Percentiles rank a stretch among this genome's conserved stretches.
Conservation (phyloP, 352 stramenopile species). For the Pythium grandisporangium region DNA sequence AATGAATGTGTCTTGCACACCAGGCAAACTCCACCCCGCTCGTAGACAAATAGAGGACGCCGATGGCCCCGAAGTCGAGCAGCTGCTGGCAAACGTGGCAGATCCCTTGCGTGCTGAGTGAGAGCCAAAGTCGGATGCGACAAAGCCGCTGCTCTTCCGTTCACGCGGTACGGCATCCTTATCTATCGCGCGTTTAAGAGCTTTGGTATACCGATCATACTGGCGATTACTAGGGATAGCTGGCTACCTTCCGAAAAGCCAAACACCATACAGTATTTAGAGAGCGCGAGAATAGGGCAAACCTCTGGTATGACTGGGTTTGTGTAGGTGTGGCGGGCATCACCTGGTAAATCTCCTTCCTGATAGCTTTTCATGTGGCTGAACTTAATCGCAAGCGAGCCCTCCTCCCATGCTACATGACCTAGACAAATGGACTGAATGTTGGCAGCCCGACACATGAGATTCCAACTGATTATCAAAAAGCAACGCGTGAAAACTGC, state of each 20-base stretch:
- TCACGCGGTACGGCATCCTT: background rate
- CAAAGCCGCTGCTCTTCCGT: background rate
- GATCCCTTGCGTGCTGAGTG: constrained; percentile 15
- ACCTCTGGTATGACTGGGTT: constrained; percentile 14
- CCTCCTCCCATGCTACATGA: background rate
- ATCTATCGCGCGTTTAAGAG: constrained; percentile 5
- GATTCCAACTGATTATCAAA: background rate
- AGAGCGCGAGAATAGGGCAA: constrained; percentile 12
- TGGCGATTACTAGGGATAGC: constrained; percentile 11
- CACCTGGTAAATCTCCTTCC: constrained; percentile 4
- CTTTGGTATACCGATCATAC: constrained; percentile 15
- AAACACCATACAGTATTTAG: constrained; percentile 7
- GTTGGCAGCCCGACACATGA: background rate
- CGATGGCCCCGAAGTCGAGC: constrained; percentile 12
- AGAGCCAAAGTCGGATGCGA: constrained; percentile 9
- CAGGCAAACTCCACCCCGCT: constrained; percentile 12
- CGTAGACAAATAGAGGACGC: constrained; percentile 12
- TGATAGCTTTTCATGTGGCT: constrained; percentile 6
- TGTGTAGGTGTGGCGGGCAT: constrained; percentile 16
- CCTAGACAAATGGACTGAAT: background rate
- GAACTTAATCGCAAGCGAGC: background rate
- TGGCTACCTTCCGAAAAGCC: constrained; percentile 6
- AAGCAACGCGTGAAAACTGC: background rate
- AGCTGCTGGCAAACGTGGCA: constrained; percentile 9
- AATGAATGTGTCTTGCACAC: constrained; percentile 16